Evolutionary conservation across 2,329 filamentous ascomycete species (phyloP), one percentile per base, ranked within the genome.

Genomic region (Alternaria infectoria): DNA sequence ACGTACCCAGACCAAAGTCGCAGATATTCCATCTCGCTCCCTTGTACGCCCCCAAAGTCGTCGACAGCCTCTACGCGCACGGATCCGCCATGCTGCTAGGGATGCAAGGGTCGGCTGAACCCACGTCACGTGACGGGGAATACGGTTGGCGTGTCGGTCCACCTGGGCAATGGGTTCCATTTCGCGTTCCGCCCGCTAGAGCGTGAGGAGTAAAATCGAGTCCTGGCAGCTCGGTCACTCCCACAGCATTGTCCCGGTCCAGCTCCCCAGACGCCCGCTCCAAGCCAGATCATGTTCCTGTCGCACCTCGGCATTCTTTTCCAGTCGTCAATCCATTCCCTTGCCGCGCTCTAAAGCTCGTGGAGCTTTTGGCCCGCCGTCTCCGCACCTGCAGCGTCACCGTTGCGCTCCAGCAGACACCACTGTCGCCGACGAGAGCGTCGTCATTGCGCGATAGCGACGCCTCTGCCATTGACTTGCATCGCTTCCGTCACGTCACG

Each of bases 311-410:
- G 43, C 63, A 45, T 65, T 54, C 60, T 64, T 57, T 65, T 66
- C 56, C 68, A 64, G 58, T 70, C 67, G 66, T 65, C 73, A 70
- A 73, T 73, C 70, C 71, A 66, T 69, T 67, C 67, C 59, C 66
- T 69, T 66, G 64, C 62, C 68, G 69, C 69, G 57, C 77, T 79
- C 66, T 79, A 69, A 78, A 79, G 76, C 77, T 78, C 69, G 65
- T 64, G 62, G 69, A 76, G 72, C 75, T 75, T 78, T 76, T 76
- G 75, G 74, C 76, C 73, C 72, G 75, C 75, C 65, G 66, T 74
- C 76, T 76, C 74, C 76, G 74, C 76, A 73, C 67, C 73, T 66
- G 66, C 71, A 68, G 64, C 74, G 69, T 71, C 71, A 64, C 74
- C 64, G 61, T 69, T 66, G 66, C 68, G 68, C 74, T 70, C 68